Percentiles rank a stretch among this genome's conserved stretches.
These are phyloP conservation scores for Kodamaea sp. DNA, from an alignment of 1,139 yeast species.

Conservation along the genomic window DNA sequence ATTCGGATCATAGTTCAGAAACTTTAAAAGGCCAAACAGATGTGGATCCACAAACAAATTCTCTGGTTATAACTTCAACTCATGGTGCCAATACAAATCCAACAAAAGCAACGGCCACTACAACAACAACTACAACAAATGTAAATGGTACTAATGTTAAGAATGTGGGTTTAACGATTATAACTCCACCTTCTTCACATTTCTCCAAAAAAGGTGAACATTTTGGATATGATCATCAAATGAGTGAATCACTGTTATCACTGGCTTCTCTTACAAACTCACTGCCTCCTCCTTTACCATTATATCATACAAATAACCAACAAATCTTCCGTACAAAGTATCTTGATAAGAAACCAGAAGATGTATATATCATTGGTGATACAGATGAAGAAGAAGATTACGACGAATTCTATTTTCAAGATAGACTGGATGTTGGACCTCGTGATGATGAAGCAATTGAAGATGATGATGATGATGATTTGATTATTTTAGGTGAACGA, in stretches of 20 bases:
- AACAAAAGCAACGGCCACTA: conserved; percentile 8
- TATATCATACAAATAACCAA: conserved; percentile 1
- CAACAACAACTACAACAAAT: conserved; percentile 8
- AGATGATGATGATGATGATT: conserved; percentile 18
- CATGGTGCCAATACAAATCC: not conserved
- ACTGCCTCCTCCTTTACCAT: conserved; percentile 9
- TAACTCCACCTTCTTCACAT: conserved; percentile 6
- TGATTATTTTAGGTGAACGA: conserved; percentile 17
- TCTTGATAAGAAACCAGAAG: conserved; percentile 6
- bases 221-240: conserved; percentile 12
- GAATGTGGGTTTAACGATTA: not conserved
- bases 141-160: conserved; percentile 5
- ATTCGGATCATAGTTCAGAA: too few species aligned
- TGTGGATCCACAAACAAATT: too few species aligned
- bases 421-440: conserved; percentile 2
- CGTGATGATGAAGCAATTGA: conserved; percentile 13
- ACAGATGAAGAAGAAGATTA: conserved; percentile 14
- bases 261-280: conserved; percentile 12
- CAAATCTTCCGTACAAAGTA: conserved; percentile 11
- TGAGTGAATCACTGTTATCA: conserved; percentile 11
- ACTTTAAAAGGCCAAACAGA: too few species aligned
- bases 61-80: too few species aligned
- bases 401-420: not conserved
- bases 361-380: conserved; percentile 12
- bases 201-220: conserved; percentile 2